Evolutionary conservation across 2,329 filamentous ascomycete species (phyloP).

Genomic region (Fragosphaeria purpurea): DNA sequence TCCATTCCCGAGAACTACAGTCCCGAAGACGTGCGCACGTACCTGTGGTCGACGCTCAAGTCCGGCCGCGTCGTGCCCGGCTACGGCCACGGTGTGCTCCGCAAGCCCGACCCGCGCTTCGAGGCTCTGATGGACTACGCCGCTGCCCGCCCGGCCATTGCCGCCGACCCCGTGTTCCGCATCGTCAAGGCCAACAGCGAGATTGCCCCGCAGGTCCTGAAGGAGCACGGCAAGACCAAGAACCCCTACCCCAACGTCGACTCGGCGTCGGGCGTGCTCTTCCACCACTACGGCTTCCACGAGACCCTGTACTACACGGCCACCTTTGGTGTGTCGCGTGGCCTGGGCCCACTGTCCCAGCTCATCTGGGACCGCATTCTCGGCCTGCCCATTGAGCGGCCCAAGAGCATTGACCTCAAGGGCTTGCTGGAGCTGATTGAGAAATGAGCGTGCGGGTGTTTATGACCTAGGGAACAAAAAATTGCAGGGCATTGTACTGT

Average conservation of each 20-base stretch:
- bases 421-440: slow-evolving; percentile 65
- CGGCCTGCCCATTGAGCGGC: slow-evolving; percentile 90
- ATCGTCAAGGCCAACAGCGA: slow-evolving; percentile 89
- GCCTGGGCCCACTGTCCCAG: slow-evolving; percentile 82
- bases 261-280: slow-evolving; percentile 82
- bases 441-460: slow-evolving; percentile 10
- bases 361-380: slow-evolving; percentile 93
- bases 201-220: slow-evolving; percentile 82
- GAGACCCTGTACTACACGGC: slow-evolving; percentile 91
- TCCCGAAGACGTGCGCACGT: slow-evolving; percentile 73
- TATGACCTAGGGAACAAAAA: background rate
- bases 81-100: slow-evolving; percentile 90
- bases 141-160: slow-evolving; percentile 71
- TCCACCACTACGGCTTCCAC: slow-evolving; percentile 97
- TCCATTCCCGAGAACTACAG: slow-evolving; percentile 68
- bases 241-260: slow-evolving; percentile 98
- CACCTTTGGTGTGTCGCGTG: slow-evolving; percentile 58
- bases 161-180: slow-evolving; percentile 80
- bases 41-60: slow-evolving; percentile 88
- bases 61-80: slow-evolving; percentile 90
- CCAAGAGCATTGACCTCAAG: slow-evolving; percentile 92
- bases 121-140: slow-evolving; percentile 96
- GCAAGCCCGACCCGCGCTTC: slow-evolving; percentile 95
- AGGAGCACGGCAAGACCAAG: slow-evolving; percentile 95
- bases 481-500: no score